Conservation (phyloP, 139 green algal genomes). For the Tetratostichococcus sp. region DNA sequence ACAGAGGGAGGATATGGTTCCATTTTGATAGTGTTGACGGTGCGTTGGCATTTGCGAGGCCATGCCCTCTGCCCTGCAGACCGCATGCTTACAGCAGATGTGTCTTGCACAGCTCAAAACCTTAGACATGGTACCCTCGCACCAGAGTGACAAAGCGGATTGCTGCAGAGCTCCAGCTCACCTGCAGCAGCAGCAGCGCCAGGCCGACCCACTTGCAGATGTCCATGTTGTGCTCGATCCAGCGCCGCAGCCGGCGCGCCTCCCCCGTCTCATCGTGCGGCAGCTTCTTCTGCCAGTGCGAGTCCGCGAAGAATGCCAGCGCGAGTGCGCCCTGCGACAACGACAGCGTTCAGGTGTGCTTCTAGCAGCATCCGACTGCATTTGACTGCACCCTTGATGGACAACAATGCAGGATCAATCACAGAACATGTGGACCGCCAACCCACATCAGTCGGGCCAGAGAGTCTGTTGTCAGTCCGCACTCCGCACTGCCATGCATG, state of each 20-base stretch:
- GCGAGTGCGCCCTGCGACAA: conserved; percentile 1
- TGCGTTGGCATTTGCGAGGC: neutral
- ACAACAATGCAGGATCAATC: no score
- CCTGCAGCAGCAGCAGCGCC: conserved; percentile 17
- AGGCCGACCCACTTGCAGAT: conserved; percentile 23
- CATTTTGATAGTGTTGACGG: no score
- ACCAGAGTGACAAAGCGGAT: neutral
- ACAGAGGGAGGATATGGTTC: neutral
- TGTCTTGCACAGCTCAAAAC: neutral
- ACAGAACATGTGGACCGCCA: no score
- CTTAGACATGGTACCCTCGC: neutral
- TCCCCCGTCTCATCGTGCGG: conserved; percentile 27
- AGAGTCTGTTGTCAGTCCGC: no score
- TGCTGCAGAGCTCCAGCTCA: neutral
- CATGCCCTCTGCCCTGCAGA: neutral
- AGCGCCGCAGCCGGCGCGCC: conserved; percentile 6
- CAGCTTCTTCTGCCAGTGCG: conserved; percentile 22
- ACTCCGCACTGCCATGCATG: no score
- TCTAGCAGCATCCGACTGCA: no score
- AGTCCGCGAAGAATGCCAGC: conserved; percentile 21
- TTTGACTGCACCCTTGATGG: no score
- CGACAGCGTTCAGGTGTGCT: neutral
- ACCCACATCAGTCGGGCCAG: no score
- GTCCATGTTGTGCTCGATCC: conserved; percentile 7
- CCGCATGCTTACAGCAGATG: neutral